Evolutionary conservation across 2,329 filamentous ascomycete species (phyloP).

Genomic region (Beauveria brongniartii): DNA sequence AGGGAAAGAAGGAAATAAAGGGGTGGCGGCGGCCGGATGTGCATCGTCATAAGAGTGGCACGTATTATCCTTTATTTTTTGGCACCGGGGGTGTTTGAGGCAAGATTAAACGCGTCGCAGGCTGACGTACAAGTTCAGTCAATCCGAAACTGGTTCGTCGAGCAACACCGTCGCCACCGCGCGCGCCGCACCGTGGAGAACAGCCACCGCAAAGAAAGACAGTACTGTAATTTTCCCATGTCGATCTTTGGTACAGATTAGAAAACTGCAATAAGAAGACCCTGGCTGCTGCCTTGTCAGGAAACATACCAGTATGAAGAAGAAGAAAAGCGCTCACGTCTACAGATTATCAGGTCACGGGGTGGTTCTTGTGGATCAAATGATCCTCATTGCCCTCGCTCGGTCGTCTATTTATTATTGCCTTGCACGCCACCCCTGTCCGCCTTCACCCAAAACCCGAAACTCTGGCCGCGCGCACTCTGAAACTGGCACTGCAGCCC

Average conservation of each 20-base stretch:
- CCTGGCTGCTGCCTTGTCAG: not conserved
- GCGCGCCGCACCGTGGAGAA: not conserved
- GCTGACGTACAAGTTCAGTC: not conserved
- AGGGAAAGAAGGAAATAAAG: not conserved
- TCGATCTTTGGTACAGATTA: not conserved
- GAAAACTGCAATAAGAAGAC: too few species aligned
- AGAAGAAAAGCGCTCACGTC: not conserved
- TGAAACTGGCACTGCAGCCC: not conserved
- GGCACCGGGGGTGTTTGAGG: not conserved
- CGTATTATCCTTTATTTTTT: not conserved
- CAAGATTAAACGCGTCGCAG: not conserved
- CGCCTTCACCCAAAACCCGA: not conserved
- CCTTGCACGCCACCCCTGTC: not conserved
- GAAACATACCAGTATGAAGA: too few species aligned
- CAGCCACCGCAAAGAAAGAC: not conserved
- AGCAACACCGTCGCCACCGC: not conserved
- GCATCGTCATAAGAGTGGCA: not conserved
- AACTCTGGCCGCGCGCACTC: conserved; percentile 1
- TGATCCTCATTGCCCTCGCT: not conserved
- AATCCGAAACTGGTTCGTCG: not conserved
- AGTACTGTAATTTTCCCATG: conserved; percentile 1
- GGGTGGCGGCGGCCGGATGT: not conserved
- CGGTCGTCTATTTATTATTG: not conserved
- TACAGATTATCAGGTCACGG: too few species aligned
- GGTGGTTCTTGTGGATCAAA: not conserved